phyloP scores from a whole-genome alignment of 768 basidiomycete species.

The Tylopilus felleus region DNA sequence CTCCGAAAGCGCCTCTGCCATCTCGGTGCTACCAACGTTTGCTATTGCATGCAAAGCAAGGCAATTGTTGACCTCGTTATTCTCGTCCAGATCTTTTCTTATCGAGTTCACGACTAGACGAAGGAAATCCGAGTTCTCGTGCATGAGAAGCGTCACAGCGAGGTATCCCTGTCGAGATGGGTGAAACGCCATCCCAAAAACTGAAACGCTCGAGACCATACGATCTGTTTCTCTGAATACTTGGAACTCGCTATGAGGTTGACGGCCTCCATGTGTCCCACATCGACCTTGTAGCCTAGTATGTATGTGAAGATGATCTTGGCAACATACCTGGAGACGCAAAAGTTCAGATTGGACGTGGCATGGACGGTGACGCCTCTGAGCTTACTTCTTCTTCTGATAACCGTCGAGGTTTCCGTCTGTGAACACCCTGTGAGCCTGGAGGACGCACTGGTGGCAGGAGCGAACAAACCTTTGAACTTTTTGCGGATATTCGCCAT shows the following conservation, averaged over 20 bases:
- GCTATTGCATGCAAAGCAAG: conserved; percentile 97
- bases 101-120: conserved; percentile 98
- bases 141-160: conserved; percentile 95
- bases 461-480: conserved; percentile 73
- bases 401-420: conserved; percentile 87
- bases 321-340: conserved; percentile 75
- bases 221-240: conserved; percentile 99
- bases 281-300: conserved; percentile 96
- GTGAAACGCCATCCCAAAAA: conserved; percentile 1
- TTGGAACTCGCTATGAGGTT: conserved; percentile 94
- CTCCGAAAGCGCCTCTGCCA: conserved; percentile 93
- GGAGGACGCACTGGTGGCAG: conserved; percentile 4
- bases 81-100: conserved; percentile 92
- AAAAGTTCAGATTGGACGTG: conserved; percentile 15
- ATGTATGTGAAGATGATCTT: conserved; percentile 99
- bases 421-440: conserved; percentile 28
- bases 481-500: conserved; percentile 99
- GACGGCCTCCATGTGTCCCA: conserved; percentile 99
- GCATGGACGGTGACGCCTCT: conserved; percentile 7
- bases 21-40: conserved; percentile 95
- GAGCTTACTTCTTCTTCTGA: conserved; percentile 86
- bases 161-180: conserved; percentile 76
- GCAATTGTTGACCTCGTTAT: conserved; percentile 93
- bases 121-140: conserved; percentile 97
- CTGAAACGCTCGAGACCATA: conserved; percentile 38